Evolutionary conservation across 2,329 filamentous ascomycete genomes (phyloP), one percentile per base, ranked within the genome.

Genomic region (Trichoderma sp.): DNA sequence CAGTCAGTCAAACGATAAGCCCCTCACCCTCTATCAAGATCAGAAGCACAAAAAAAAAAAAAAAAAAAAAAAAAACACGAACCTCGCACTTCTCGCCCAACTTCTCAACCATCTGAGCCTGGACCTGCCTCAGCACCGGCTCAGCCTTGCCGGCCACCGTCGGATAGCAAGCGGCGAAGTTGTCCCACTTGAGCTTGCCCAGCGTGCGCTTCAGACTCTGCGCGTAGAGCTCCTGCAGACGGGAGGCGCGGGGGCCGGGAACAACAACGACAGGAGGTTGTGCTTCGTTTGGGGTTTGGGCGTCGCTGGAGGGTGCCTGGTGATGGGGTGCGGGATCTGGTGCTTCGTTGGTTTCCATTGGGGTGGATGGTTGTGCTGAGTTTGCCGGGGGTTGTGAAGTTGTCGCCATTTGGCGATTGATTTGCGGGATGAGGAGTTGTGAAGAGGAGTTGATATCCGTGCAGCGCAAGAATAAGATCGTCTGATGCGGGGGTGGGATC

Each of bases 101-200:
- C 71, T 85, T 80, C 15, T 82, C 83, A 12, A 87, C 83, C 84
- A 90, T 87, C 74, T 86, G 84, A 64, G 77, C 76, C 79, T 89
- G 87, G 48, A 89, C 83, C 70, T 83, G 81, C 70, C 79, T 80
- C 72, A 90, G 79, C 42, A 84, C 81, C 8, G 76, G 78, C 27
- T 84, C 84, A 22, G 86, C 82, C 69, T 81, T 78, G 45, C 77
- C 74, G 19, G 85, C 83, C n/a, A 89, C 80, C 22, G 84, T 87
- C 52, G 88, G 87, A 75, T 88, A 90, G 77, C 88, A 90, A 2
- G 83, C 80, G 2, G 84, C 83, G 72, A 90, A 85, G 75, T 86
- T 87, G 58, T 84, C 81, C 79, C 83, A 87, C 70, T 79, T 82
- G 65, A 89, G 80, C 73, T 85, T 84, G 71, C 76, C 79, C 35